A percentile compares a stretch with the other conserved stretches of the same genome.
Evolutionary conservation across 805 yeast species (phyloP).

Genomic region (Metschnikowia kunwiensis): DNA sequence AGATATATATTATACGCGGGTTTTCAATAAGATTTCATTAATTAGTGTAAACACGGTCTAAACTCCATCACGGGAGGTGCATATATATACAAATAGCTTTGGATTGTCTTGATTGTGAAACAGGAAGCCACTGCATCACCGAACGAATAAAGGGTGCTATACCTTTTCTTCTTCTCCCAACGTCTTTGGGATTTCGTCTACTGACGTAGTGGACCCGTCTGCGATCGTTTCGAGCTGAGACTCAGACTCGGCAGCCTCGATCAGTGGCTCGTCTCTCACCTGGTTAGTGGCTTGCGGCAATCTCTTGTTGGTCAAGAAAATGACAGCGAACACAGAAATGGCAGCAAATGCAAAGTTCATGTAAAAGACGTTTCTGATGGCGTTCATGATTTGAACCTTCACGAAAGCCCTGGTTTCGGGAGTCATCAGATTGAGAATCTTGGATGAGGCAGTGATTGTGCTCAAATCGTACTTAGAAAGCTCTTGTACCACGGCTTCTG

Average conservation of each 20-base stretch:
- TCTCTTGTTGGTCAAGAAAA: slow-evolving; percentile 41
- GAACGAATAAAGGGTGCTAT: too few relatives aligned
- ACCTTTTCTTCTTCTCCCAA: too few relatives aligned
- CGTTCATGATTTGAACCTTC: slow-evolving; percentile 30
- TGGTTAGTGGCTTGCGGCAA: slow-evolving; percentile 29
- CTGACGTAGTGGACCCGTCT: too few relatives aligned
- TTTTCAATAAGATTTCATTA: too few relatives aligned
- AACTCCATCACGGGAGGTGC: too few relatives aligned
- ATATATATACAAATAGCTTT: too few relatives aligned
- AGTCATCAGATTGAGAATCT: slow-evolving; percentile 16
- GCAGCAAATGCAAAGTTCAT: slow-evolving; percentile 36
- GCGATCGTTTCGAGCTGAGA: background rate
- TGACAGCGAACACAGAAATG: slow-evolving; percentile 27
- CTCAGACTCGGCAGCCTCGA: slow-evolving; percentile 1
- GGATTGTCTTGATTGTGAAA: too few relatives aligned
- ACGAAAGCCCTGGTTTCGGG: slow-evolving; percentile 24
- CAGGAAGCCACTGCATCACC: too few relatives aligned
- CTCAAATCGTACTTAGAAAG: slow-evolving; percentile 17
- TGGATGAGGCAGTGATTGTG: slow-evolving; percentile 18
- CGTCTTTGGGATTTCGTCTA: too few relatives aligned
- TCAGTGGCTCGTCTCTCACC: slow-evolving; percentile 14
- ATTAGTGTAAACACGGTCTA: too few relatives aligned
- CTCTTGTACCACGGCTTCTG: slow-evolving; percentile 20
- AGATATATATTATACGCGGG: too few relatives aligned
- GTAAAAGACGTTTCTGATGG: slow-evolving; percentile 41